Percentiles rank a stretch among this genome's conserved stretches.
phyloP scores from a whole-genome alignment of 2,329 filamentous ascomycete species.

The Diaporthe helianthi region DNA sequence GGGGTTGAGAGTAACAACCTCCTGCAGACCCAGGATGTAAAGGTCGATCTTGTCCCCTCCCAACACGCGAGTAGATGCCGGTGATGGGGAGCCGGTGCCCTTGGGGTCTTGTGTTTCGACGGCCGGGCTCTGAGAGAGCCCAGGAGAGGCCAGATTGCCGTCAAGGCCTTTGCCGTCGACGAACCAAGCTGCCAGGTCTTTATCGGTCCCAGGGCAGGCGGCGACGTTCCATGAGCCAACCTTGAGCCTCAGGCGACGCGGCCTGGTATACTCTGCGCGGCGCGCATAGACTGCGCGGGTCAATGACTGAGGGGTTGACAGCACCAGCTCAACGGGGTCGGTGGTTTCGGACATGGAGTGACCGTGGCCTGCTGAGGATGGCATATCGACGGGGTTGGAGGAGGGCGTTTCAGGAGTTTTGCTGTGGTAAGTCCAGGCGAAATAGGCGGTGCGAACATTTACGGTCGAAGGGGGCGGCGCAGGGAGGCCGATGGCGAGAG shows the following conservation, averaged over 20 bases:
- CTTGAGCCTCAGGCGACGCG: slow-evolving; percentile 81
- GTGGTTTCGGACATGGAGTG: slow-evolving; percentile 28
- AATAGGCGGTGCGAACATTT: neutral
- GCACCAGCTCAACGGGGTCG: slow-evolving; percentile 36
- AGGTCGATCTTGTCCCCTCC: slow-evolving; percentile 78
- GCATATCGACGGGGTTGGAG: slow-evolving; percentile 4
- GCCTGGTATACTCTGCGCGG: slow-evolving; percentile 78
- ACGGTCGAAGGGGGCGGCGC: neutral
- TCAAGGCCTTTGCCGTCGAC: slow-evolving; percentile 76
- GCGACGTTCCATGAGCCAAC: slow-evolving; percentile 97
- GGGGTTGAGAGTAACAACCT: slow-evolving; percentile 86
- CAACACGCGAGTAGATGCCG: slow-evolving; percentile 52
- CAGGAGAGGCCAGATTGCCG: slow-evolving; percentile 64
- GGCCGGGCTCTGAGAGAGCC: slow-evolving; percentile 49
- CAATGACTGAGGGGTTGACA: slow-evolving; percentile 63
- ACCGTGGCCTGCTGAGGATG: slow-evolving; percentile 6
- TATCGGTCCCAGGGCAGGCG: slow-evolving; percentile 81
- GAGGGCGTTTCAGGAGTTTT: neutral
- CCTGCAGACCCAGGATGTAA: slow-evolving; percentile 90
- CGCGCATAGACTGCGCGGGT: slow-evolving; percentile 73
- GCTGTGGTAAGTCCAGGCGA: slow-evolving; percentile 22
- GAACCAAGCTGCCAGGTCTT: slow-evolving; percentile 90
- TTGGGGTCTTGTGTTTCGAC: slow-evolving; percentile 41
- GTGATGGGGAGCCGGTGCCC: slow-evolving; percentile 40
- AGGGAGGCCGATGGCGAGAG: neutral